Percentiles rank a stretch among this genome's conserved stretches.
Conservation (phyloP, 441 rosid species). For the Gossypium schwendimanii region DNA sequence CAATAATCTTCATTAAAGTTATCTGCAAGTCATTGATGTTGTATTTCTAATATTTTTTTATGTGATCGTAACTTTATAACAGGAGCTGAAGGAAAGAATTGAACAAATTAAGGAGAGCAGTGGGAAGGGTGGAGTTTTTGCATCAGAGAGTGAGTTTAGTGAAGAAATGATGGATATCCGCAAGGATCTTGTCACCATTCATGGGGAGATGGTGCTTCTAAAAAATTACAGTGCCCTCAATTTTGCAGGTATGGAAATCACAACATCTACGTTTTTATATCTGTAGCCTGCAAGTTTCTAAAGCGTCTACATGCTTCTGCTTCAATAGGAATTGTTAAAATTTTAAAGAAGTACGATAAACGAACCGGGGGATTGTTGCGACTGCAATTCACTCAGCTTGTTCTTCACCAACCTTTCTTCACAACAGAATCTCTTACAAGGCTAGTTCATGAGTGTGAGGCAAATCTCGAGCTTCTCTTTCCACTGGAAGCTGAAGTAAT, state of each 20-base stretch:
- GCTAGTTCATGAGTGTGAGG: slow-evolving; percentile 83
- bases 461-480: slow-evolving; percentile 82
- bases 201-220: slow-evolving; percentile 93
- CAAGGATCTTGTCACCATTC: slow-evolving; percentile 79
- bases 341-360: slow-evolving; percentile 84
- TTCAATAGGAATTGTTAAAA: slow-evolving; percentile 65
- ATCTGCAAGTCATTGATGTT: background rate
- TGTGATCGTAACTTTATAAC: background rate
- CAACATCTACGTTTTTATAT: background rate
- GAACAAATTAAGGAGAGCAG: slow-evolving; percentile 53
- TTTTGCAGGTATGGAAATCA: slow-evolving; percentile 54
- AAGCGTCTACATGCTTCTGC: slow-evolving; percentile 15
- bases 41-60: background rate
- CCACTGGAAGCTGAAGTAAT: slow-evolving; percentile 83
- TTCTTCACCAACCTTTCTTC: slow-evolving; percentile 82
- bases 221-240: slow-evolving; percentile 92
- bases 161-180: slow-evolving; percentile 96
- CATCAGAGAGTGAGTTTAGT: slow-evolving; percentile 67
- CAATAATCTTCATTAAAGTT: background rate
- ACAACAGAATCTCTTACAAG: slow-evolving; percentile 73
- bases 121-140: slow-evolving; percentile 38
- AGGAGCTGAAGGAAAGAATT: slow-evolving; percentile 88
- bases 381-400: slow-evolving; percentile 73
- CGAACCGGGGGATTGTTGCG: slow-evolving; percentile 76
- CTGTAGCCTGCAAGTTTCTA: slow-evolving; percentile 8